Conservation (phyloP, 1,284 basidiomycete species). For the Trichosporon sp. region DNA sequence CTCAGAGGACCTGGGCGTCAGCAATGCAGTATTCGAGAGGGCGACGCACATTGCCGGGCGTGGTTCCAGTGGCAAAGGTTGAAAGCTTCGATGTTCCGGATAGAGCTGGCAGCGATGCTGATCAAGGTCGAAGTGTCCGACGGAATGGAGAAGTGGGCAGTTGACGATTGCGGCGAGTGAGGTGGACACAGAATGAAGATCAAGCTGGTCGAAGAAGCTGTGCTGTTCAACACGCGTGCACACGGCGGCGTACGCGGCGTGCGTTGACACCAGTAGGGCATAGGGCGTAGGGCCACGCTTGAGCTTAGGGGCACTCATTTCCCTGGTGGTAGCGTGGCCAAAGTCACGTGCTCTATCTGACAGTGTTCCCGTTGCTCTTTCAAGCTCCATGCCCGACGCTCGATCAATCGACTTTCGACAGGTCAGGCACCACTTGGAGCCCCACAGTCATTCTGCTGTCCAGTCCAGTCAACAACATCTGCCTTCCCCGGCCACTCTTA, state of each 20-base stretch:
- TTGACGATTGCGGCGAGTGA: background rate
- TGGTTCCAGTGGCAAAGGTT: background rate
- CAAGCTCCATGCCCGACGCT: too few species aligned
- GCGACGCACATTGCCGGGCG: background rate
- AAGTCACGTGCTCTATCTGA: background rate
- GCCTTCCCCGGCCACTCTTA: background rate
- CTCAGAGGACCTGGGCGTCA: slow-evolving; percentile 61
- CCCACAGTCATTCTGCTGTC: background rate
- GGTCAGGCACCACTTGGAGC: background rate
- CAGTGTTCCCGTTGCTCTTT: too few species aligned
- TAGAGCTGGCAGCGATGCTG: background rate
- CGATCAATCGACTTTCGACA: too few species aligned
- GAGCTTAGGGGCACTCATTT: too few species aligned
- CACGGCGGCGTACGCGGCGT: background rate
- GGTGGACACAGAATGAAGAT: background rate
- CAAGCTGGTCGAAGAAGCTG: background rate
- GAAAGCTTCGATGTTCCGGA: background rate
- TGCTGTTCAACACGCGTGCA: slow-evolving; percentile 3
- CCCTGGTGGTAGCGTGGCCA: background rate
- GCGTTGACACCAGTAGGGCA: slow-evolving; percentile 13
- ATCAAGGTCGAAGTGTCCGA: background rate
- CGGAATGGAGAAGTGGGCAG: background rate
- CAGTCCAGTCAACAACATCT: background rate
- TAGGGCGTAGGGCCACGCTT: background rate
- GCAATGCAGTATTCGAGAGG: background rate